A percentile compares a stretch with the other conserved stretches of the same genome.
Evolutionary conservation across 306 rosid genomes (phyloP).

Genomic region (Chamaecrista fasciculata): DNA sequence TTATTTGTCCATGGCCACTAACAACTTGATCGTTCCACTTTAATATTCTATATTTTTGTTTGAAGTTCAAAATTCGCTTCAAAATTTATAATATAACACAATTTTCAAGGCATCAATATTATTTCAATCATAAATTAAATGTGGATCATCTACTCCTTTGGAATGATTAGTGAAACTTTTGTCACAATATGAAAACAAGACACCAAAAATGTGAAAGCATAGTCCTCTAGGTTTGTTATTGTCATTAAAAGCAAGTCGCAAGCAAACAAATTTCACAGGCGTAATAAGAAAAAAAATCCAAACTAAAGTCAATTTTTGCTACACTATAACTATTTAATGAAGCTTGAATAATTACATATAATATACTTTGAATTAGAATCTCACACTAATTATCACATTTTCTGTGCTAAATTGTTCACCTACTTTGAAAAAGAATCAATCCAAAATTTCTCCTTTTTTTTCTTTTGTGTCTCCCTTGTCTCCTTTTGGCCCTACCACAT

Average conservation of each 20-base stretch:
- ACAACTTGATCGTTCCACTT: too few relatives aligned
- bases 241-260: background rate
- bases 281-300: constrained; percentile 21
- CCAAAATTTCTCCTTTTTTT: constrained; percentile 22
- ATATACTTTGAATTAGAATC: constrained; percentile 8
- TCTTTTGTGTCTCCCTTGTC: constrained; percentile 24
- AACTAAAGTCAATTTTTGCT: constrained; percentile 38
- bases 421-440: constrained; percentile 36
- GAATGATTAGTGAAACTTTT: constrained; percentile 29
- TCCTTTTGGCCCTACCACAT: constrained; percentile 26
- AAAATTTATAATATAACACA: too few relatives aligned
- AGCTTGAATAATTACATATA: background rate
- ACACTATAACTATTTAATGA: background rate
- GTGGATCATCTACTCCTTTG: background rate
- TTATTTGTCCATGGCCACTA: too few relatives aligned
- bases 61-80: too few relatives aligned
- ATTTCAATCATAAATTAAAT: too few relatives aligned
- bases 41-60: too few relatives aligned
- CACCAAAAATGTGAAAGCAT: background rate
- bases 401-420: constrained; percentile 31
- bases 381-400: constrained; percentile 25
- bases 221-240: constrained; percentile 13
- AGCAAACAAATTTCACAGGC: background rate
- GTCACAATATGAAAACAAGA: background rate
- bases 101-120: too few relatives aligned